These are phyloP conservation scores for Nakazawaea sp. DNA, from an alignment of 805 yeast species.

Conservation along the genomic window DNA sequence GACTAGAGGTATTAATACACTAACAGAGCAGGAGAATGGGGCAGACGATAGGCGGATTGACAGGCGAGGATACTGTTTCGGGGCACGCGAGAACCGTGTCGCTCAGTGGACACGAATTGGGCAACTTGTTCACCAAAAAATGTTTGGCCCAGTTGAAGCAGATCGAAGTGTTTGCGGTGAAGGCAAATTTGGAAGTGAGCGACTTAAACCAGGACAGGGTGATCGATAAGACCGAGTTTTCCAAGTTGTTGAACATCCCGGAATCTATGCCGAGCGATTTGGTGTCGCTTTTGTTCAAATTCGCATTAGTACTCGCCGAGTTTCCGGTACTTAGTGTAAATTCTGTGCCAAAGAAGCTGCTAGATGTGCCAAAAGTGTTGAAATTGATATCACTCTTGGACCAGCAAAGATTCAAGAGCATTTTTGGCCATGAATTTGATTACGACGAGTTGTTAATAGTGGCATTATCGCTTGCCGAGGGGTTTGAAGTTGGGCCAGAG, in stretches of 20 bases:
- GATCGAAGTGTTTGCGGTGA: constrained; percentile 14
- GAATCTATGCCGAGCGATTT: background rate
- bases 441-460: constrained; percentile 39
- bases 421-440: constrained; percentile 30
- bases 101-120: background rate
- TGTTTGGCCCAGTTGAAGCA: constrained; percentile 4
- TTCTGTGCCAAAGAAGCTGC: background rate
- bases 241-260: constrained; percentile 18
- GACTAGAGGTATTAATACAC: too few relatives aligned
- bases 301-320: constrained; percentile 35
- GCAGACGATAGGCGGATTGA: constrained; percentile 3
- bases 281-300: constrained; percentile 26
- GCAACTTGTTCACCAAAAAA: constrained; percentile 5
- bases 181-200: constrained; percentile 15
- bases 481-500: constrained; percentile 7
- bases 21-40: too few relatives aligned
- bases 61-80: background rate
- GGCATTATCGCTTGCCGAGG: constrained; percentile 27
- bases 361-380: constrained; percentile 32
- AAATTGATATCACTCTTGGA: constrained; percentile 38
- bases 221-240: constrained; percentile 22
- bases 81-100: background rate
- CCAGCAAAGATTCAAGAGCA: constrained; percentile 30
- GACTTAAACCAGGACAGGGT: constrained; percentile 17
- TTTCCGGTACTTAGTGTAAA: constrained; percentile 52